phyloP scores from a whole-genome alignment of 73 alveolate genomes.

The Blepharisma stoltei region DNA sequence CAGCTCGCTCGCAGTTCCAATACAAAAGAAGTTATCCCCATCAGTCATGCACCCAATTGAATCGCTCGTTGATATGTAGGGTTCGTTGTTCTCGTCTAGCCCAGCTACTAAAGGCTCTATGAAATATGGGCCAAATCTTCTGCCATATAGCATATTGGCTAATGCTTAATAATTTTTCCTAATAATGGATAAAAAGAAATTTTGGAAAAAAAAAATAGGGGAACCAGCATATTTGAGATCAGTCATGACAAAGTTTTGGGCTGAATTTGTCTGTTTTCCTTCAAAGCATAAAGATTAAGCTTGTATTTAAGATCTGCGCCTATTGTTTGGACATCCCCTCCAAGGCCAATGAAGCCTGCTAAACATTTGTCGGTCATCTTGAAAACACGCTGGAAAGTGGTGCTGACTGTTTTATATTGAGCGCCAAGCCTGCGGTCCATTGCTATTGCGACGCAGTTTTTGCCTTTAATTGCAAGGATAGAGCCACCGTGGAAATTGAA shows the following conservation, averaged over 20 bases:
- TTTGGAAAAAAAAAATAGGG: no score
- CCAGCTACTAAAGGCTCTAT: constrained; percentile 95
- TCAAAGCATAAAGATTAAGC: constrained; percentile 78
- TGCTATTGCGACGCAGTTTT: constrained; percentile 94
- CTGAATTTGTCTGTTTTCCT: constrained; percentile 90
- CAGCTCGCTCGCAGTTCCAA: constrained; percentile 85
- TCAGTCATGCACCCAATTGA: constrained; percentile 86
- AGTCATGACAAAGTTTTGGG: constrained; percentile 79
- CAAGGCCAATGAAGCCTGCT: constrained; percentile 90
- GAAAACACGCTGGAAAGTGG: constrained; percentile 87
- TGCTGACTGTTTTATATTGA: constrained; percentile 75
- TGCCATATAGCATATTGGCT: constrained; percentile 86
- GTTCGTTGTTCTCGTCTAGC: constrained; percentile 73
- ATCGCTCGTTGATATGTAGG: constrained; percentile 88
- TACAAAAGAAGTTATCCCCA: constrained; percentile 72
- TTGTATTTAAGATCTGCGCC: constrained; percentile 69
- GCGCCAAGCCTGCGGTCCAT: constrained; percentile 92
- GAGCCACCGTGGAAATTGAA: constrained; percentile 3
- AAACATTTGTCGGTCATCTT: constrained; percentile 83
- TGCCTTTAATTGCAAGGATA: constrained; percentile 89
- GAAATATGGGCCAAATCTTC: constrained; percentile 92
- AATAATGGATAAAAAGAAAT: no score
- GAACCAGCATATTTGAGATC: constrained; percentile 80
- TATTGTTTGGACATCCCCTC: constrained; percentile 91
- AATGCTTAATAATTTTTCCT: no score